These are phyloP conservation scores for Alliaria petiolata DNA, from an alignment of 345 rosid species.

Conservation along the genomic window DNA sequence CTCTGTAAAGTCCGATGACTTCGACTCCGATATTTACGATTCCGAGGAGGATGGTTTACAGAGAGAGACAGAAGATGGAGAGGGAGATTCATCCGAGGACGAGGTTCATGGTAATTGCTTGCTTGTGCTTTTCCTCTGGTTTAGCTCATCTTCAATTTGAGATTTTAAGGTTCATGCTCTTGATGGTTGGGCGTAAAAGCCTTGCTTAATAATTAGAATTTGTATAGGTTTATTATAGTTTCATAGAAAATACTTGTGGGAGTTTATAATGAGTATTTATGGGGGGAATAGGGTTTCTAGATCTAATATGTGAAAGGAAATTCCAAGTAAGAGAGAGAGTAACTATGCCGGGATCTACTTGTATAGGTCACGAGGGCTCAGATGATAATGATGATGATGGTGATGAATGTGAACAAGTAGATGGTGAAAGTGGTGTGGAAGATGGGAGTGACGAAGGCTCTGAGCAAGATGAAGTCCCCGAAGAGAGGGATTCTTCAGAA, in stretches of 20 bases:
- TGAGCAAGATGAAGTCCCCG: conserved; percentile 45
- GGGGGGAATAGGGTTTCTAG: background rate
- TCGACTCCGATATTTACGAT: conserved; percentile 37
- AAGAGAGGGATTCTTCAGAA: conserved; percentile 92
- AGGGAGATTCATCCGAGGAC: conserved; percentile 39
- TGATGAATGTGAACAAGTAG: conserved; percentile 41
- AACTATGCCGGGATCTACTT: conserved; percentile 14
- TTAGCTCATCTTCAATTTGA: background rate
- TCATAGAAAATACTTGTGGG: too few species aligned
- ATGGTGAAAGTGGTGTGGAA: conserved; percentile 28
- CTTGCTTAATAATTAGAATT: too few species aligned
- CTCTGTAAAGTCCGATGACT: conserved; percentile 40
- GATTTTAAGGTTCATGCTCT: background rate
- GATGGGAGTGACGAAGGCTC: conserved; percentile 42
- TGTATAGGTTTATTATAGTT: too few species aligned
- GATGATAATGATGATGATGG: conserved; percentile 30
- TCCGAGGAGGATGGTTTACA: conserved; percentile 37
- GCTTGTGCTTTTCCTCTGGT: conserved; percentile 7
- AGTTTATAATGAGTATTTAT: too few species aligned
- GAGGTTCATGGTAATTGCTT: conserved; percentile 43
- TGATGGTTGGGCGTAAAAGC: background rate
- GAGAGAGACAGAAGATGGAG: conserved; percentile 33
- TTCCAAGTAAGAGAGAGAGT: background rate
- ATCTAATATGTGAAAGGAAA: background rate
- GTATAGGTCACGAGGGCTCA: conserved; percentile 23